Conservation (phyloP, 176 grass and related monocot genomes). For the Triticum turgidum region DNA sequence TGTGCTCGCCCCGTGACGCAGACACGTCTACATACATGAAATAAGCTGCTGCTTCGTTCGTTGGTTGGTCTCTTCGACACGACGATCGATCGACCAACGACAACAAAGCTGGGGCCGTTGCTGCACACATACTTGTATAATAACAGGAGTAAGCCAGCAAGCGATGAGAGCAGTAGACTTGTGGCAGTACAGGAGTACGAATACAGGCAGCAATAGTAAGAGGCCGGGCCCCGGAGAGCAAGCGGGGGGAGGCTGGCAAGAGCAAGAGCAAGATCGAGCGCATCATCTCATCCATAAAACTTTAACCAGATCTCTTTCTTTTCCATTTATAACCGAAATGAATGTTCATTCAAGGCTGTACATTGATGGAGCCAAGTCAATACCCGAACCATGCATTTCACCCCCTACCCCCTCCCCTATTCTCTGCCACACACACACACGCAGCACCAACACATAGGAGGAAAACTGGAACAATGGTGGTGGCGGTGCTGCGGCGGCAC, state of each 20-base stretch:
- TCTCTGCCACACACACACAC: slow-evolving; percentile 21
- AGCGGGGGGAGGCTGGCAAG: not conserved
- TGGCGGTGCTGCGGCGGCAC: too few species aligned
- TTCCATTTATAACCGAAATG: slow-evolving; percentile 59
- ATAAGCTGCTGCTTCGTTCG: not conserved
- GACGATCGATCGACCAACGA: not conserved
- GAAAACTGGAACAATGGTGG: too few species aligned
- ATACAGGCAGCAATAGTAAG: not conserved
- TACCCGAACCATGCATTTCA: slow-evolving; percentile 87
- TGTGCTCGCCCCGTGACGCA: not conserved
- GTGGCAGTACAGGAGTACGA: not conserved
- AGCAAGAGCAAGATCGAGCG: not conserved
- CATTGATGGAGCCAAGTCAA: slow-evolving; percentile 92
- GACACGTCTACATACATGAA: not conserved
- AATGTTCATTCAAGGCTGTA: slow-evolving; percentile 72
- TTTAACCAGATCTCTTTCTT: slow-evolving; percentile 37
- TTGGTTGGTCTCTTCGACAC: not conserved
- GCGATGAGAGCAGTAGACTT: not conserved
- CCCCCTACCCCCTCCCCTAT: slow-evolving; percentile 29
- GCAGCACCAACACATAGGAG: not conserved
- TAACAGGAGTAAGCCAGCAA: not conserved
- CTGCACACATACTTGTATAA: not conserved
- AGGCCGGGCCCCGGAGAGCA: not conserved
- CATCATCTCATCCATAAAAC: slow-evolving; percentile 24
- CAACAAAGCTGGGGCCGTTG: not conserved